Conservation (phyloP, 2,329 filamentous ascomycete genomes). For the Paracoccidioides lutzii region DNA sequence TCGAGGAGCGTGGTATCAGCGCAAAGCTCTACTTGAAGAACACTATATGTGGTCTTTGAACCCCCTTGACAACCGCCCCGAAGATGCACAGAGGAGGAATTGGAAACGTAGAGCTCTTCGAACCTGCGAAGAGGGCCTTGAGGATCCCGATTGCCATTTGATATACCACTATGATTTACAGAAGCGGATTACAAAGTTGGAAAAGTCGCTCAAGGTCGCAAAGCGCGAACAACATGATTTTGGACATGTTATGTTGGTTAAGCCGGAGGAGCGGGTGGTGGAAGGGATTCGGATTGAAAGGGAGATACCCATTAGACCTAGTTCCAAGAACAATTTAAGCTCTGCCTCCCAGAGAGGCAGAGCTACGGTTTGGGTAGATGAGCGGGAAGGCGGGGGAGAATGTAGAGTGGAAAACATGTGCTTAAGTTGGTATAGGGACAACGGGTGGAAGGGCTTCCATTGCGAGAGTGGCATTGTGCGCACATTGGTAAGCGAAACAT, state of each 20-base stretch:
- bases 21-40: slow-evolving; percentile 86
- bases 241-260: slow-evolving; percentile 64
- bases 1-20: slow-evolving; percentile 87
- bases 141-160: slow-evolving; percentile 78
- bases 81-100: slow-evolving; percentile 58
- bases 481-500: slow-evolving; percentile 45
- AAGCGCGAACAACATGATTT: slow-evolving; percentile 88
- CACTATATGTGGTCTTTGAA: slow-evolving; percentile 70
- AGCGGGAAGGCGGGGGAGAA: slow-evolving; percentile 52
- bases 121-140: slow-evolving; percentile 76
- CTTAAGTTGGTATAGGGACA: slow-evolving; percentile 65
- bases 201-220: slow-evolving; percentile 68
- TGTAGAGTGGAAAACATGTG: slow-evolving; percentile 93
- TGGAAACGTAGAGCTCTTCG: slow-evolving; percentile 65
- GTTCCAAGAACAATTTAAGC: slow-evolving; percentile 6
- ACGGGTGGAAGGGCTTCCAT: slow-evolving; percentile 92
- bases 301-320: slow-evolving; percentile 22
- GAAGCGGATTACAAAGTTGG: slow-evolving; percentile 83
- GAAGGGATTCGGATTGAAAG: slow-evolving; percentile 66
- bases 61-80: slow-evolving; percentile 34
- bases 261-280: slow-evolving; percentile 61
- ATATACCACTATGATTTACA: slow-evolving; percentile 92
- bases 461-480: slow-evolving; percentile 80
- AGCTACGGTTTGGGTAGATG: slow-evolving; percentile 78
- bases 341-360: slow-evolving; percentile 21